Conservation (phyloP, 768 basidiomycete species). For the Lentinula edodes region DNA sequence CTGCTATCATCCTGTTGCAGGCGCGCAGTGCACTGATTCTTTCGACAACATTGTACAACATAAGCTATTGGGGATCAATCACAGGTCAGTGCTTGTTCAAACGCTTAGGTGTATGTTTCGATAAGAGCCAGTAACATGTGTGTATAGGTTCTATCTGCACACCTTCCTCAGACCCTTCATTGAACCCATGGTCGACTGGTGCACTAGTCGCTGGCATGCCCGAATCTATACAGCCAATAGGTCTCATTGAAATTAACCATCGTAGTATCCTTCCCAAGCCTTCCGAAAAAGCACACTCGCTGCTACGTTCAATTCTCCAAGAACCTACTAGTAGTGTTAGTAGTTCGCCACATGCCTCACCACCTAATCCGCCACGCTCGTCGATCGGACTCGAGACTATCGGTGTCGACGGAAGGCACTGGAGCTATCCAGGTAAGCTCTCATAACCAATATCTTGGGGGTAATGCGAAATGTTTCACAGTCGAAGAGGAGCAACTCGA, state of each 20-base stretch:
- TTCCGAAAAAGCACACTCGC: not conserved
- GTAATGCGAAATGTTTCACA: not conserved
- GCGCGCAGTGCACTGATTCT: too few species aligned
- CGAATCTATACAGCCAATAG: not conserved
- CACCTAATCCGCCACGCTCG: not conserved
- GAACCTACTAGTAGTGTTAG: not conserved
- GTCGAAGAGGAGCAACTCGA: not conserved
- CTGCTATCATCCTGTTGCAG: too few species aligned
- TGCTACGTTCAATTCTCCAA: not conserved
- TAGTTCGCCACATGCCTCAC: not conserved
- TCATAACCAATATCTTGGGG: not conserved
- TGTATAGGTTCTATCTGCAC: not conserved
- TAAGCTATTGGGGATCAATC: too few species aligned
- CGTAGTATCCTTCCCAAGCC: not conserved
- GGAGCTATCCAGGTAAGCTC: not conserved
- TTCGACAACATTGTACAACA: too few species aligned
- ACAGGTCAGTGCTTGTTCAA: too few species aligned
- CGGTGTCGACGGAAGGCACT: not conserved
- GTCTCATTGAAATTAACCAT: not conserved
- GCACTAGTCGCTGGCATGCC: not conserved
- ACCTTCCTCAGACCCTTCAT: not conserved
- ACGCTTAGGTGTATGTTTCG: too few species aligned
- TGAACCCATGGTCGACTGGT: not conserved
- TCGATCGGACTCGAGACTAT: not conserved
- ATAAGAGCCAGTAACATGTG: not conserved